phyloP scores from a whole-genome alignment of 257 asterid species.

The Henckelia pumila region DNA sequence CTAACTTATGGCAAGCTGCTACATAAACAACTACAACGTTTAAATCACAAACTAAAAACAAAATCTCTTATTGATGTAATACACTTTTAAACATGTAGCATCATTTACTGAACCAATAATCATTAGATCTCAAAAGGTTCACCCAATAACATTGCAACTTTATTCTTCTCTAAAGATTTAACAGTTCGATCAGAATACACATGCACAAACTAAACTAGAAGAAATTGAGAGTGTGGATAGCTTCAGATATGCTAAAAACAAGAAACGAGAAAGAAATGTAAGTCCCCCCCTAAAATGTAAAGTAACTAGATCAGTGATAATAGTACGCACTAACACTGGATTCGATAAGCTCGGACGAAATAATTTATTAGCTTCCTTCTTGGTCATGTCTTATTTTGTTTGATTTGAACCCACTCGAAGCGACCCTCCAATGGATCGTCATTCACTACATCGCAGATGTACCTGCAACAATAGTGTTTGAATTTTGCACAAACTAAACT shows the following conservation, averaged over 20 bases:
- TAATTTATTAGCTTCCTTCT: slow-evolving; percentile 21
- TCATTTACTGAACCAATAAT: no score
- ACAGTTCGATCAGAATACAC: slow-evolving; percentile 4
- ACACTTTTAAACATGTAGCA: no score
- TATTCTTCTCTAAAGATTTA: no score
- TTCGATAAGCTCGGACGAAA: slow-evolving; percentile 11
- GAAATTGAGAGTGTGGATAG: slow-evolving; percentile 3
- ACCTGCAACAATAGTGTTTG: slow-evolving; percentile 36
- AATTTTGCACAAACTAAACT: no score
- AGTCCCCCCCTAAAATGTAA: slow-evolving; percentile 13
- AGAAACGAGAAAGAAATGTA: slow-evolving; percentile 5
- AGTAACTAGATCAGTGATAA: slow-evolving; percentile 27
- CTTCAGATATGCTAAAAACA: neutral
- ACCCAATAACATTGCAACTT: no score
- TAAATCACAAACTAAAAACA: no score
- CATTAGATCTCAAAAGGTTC: no score
- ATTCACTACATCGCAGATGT: slow-evolving; percentile 55
- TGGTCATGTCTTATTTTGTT: slow-evolving; percentile 30
- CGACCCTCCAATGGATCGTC: slow-evolving; percentile 61
- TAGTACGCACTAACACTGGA: slow-evolving; percentile 14
- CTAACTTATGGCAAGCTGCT: no score
- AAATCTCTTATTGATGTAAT: no score
- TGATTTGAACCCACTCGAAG: slow-evolving; percentile 48
- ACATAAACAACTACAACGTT: no score
- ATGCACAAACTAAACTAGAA: slow-evolving; percentile 2